Conservation (phyloP, 2,329 filamentous ascomycete species). For the Trichoderma afroharzianum region DNA sequence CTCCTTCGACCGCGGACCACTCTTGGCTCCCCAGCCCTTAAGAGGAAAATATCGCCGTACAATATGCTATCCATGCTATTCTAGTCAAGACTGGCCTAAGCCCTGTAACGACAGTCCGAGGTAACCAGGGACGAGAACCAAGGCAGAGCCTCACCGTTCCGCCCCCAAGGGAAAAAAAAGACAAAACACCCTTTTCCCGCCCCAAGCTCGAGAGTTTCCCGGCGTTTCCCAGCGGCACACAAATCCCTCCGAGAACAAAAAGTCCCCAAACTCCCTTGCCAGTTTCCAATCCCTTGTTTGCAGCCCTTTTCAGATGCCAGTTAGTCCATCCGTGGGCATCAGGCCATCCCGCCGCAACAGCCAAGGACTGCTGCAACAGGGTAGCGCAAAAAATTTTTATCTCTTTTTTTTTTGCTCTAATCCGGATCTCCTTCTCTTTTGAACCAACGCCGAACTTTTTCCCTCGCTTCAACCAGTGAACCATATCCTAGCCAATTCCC, state of each 20-base stretch:
- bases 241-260: slow-evolving; percentile 1
- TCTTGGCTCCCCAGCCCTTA: not conserved
- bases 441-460: slow-evolving; percentile 10
- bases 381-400: slow-evolving; percentile 7
- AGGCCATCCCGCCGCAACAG: slow-evolving; percentile 10
- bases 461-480: not conserved
- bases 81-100: not conserved
- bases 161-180: not conserved
- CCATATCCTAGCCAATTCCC: not conserved
- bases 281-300: slow-evolving; percentile 14
- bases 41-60: not conserved
- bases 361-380: slow-evolving; percentile 10
- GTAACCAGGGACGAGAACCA: not conserved
- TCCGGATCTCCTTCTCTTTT: slow-evolving; percentile 13
- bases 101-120: slow-evolving; percentile 13
- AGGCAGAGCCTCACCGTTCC: not conserved
- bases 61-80: not conserved
- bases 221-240: not conserved
- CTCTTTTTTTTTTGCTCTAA: not conserved
- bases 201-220: not conserved
- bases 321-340: not conserved
- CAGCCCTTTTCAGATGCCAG: slow-evolving; percentile 2
- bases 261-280: slow-evolving; percentile 9
- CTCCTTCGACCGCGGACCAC: not conserved
- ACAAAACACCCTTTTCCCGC: not conserved